Base-by-base conservation (phyloP, 2,329 filamentous ascomycete species). In the Colletotrichum sp. region DNA sequence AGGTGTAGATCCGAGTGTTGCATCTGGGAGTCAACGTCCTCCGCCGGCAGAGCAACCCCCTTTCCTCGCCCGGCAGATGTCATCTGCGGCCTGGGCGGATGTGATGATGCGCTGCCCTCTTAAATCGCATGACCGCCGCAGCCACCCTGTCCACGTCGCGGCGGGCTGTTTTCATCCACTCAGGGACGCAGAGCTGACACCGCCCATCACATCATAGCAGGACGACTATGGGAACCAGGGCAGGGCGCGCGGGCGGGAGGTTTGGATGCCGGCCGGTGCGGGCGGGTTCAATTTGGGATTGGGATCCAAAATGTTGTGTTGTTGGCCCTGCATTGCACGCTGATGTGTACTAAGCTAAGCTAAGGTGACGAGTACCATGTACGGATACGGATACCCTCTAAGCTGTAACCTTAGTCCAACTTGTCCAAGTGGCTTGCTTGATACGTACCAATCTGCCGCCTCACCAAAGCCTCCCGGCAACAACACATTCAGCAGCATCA, bases 121-220 rank as follows among this genome's bases (percentile, higher is more conserved):
- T 68, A 30, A 32, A 60, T 75, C 64, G 70, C 59, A 61, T 69
- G 64, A 75, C 70, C 74, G 32, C 43, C 36, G 70, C 74, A 75
- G 74, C 70, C 70, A 73, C 70, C 57, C 34, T 43, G 63, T 68
- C 74, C 74, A 74, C 74, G 74, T 73, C 70, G 74, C 65, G 43
- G 43, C 43, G 43, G 71, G 57, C 70, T 65, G 74, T 69, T 73
- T 69, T 74, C 74, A 18, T 73, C 74, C 74, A 73, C 39, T 68
- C 43, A 60, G 57, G 43, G n/a, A 39, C 21, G 64, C 32, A 43
- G 65, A 72, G 72, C 72, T 72, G 68, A 75, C 72, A 75, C 72
- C 72, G 63, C 69, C 12, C 72, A 64, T 75, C 59, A 34, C 63
- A 75, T 73, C 57, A 68, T 65, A 52, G 48, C 63, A 66, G 30